Percentiles rank a stretch among this genome's conserved stretches.
These are phyloP conservation scores for Annulohypoxylon maeteangense DNA, from an alignment of 495 filamentous ascomycete species.

Conservation along the genomic window DNA sequence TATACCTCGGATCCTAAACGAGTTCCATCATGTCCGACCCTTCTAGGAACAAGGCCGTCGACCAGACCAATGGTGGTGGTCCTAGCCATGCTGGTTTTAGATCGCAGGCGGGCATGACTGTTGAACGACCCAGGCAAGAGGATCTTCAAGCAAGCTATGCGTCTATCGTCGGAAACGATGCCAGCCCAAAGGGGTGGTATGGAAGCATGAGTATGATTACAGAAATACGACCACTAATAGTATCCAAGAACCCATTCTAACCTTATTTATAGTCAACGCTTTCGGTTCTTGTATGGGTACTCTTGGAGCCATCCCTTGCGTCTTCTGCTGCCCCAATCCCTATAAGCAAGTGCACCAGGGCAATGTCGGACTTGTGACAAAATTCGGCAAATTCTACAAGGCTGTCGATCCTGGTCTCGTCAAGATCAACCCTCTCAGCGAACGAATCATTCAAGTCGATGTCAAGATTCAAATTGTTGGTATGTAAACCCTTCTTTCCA, in stretches of 20 bases:
- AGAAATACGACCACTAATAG: neutral
- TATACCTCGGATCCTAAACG: conserved; percentile 2
- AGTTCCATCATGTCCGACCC: conserved; percentile 29
- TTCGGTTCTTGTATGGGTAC: conserved; percentile 82
- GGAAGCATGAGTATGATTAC: conserved; percentile 81
- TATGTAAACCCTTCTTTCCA: conserved; percentile 49
- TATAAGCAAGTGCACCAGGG: conserved; percentile 95
- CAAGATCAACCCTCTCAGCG: conserved; percentile 96
- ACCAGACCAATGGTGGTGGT: conserved; percentile 35
- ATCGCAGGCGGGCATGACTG: conserved; percentile 68
- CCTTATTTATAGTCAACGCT: conserved; percentile 67
- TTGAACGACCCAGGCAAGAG: conserved; percentile 81
- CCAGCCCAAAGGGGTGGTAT: conserved; percentile 87
- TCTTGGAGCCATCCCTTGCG: conserved; percentile 90
- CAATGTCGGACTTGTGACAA: conserved; percentile 93
- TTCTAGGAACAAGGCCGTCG: conserved; percentile 30
- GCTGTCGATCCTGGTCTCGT: conserved; percentile 97
- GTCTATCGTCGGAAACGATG: conserved; percentile 75
- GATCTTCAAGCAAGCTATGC: conserved; percentile 94
- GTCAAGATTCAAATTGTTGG: conserved; percentile 98
- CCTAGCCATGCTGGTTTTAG: conserved; percentile 50
- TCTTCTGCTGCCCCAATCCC: conserved; percentile 92
- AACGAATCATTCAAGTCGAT: conserved; percentile 89
- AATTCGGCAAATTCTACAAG: conserved; percentile 95
- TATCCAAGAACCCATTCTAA: conserved; percentile 4